A percentile compares a stretch with the other conserved stretches of the same genome.
phyloP scores from a whole-genome alignment of 176 grass and related monocot genomes.

The Puya raimondii region DNA sequence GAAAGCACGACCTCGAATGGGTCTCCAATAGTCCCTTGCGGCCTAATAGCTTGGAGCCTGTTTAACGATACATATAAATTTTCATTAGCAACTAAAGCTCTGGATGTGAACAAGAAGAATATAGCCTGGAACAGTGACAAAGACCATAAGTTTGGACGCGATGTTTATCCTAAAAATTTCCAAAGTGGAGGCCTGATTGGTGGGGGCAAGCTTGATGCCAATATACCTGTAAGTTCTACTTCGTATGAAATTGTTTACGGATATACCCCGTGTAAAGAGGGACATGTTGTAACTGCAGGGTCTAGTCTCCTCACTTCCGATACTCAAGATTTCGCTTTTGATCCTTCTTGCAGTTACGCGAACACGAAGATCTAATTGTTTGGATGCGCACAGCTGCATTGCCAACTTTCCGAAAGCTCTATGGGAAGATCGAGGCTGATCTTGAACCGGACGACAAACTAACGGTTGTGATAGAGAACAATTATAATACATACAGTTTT shows the following conservation, averaged over 20 bases:
- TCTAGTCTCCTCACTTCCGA: too few species aligned
- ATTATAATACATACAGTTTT: conserved; percentile 92
- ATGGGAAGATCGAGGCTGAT: conserved; percentile 74
- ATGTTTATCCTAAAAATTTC: conserved; percentile 92
- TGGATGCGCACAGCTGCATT: conserved; percentile 95
- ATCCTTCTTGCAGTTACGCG: conserved; percentile 50
- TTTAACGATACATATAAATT: conserved; percentile 81
- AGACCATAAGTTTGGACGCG: conserved; percentile 52
- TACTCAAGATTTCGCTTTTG: background rate
- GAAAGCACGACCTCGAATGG: conserved; percentile 37
- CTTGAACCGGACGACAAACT: conserved; percentile 52
- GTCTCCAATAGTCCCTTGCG: conserved; percentile 72
- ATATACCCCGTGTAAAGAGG: background rate
- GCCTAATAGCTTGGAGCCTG: conserved; percentile 93
- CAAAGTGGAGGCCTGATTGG: conserved; percentile 64
- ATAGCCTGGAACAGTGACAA: conserved; percentile 88
- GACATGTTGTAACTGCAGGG: background rate
- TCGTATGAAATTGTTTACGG: background rate
- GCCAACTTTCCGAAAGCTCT: conserved; percentile 89
- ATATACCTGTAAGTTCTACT: conserved; percentile 57
- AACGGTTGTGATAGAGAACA: conserved; percentile 80
- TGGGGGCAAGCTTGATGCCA: conserved; percentile 64
- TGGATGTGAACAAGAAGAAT: conserved; percentile 71
- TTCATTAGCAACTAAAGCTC: conserved; percentile 30
- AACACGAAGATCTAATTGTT: conserved; percentile 96